Conservation (phyloP, 345 rosid species). For the rapeseed (Brassica napus) region Da-Ae NC_063449.1:5634501-5635000, state of each 20-base stretch:
- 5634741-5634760: constrained; percentile 20
- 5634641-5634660: constrained; percentile 52
- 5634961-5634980: not conserved
- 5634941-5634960: not conserved
- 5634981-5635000: constrained; percentile 9
- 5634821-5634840: constrained; percentile 77
- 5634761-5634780: constrained; percentile 21
- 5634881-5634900: constrained; percentile 5
- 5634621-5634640: constrained; percentile 6
- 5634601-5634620: constrained; percentile 16
- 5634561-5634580: not conserved
- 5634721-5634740: constrained; percentile 97
- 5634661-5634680: constrained; percentile 97
- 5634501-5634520: not conserved
- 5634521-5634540: constrained; percentile 4
- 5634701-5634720: constrained; percentile 93
- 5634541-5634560: not conserved
- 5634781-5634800: constrained; percentile 7
- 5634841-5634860: constrained; percentile 71
- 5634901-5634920: constrained; percentile 10
- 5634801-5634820: constrained; percentile 32
- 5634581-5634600: constrained; percentile 1
- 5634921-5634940: constrained; percentile 16
- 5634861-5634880: constrained; percentile 59
- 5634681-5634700: constrained; percentile 96